Evolutionary conservation across 2,329 filamentous ascomycete species (phyloP).

Genomic region (Neonectria coccinea): DNA sequence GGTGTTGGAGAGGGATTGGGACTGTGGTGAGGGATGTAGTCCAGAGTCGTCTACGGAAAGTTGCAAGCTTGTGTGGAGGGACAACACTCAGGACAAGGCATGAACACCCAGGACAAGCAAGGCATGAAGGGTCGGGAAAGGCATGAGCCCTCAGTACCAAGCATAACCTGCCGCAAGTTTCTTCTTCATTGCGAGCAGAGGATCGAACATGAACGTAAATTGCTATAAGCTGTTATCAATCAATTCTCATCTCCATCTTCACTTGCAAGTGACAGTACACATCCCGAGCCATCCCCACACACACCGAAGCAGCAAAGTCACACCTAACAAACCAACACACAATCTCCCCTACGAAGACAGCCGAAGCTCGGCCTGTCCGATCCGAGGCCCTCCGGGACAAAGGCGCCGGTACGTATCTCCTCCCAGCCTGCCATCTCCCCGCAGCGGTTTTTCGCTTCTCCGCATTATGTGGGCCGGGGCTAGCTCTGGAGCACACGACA

Average conservation of each 20-base stretch:
- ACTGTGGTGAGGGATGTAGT: not conserved
- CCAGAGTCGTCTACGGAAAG: not conserved
- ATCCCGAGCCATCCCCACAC: not conserved
- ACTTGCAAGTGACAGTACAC: not conserved
- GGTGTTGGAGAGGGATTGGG: not conserved
- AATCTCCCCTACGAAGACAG: not conserved
- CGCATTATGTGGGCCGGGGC: constrained; percentile 29
- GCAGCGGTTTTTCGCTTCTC: constrained; percentile 18
- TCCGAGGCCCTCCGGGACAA: not conserved
- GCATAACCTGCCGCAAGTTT: not conserved
- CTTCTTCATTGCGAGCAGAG: not conserved
- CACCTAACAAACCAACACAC: not conserved
- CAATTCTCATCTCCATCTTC: not conserved
- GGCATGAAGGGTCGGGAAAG: too few relatives aligned
- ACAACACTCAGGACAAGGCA: not conserved
- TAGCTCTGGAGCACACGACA: constrained; percentile 29
- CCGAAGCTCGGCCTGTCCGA: not conserved
- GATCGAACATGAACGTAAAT: not conserved
- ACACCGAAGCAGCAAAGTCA: not conserved
- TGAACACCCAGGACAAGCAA: too few relatives aligned
- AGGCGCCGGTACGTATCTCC: not conserved
- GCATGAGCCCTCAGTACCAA: too few relatives aligned
- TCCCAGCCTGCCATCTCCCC: not conserved
- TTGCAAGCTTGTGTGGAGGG: not conserved
- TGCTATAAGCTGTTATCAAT: not conserved